Percentiles rank a stretch among this genome's conserved stretches.
Evolutionary conservation across 805 yeast species (phyloP).

Genomic region (Metschnikowia drakensbergensis): DNA sequence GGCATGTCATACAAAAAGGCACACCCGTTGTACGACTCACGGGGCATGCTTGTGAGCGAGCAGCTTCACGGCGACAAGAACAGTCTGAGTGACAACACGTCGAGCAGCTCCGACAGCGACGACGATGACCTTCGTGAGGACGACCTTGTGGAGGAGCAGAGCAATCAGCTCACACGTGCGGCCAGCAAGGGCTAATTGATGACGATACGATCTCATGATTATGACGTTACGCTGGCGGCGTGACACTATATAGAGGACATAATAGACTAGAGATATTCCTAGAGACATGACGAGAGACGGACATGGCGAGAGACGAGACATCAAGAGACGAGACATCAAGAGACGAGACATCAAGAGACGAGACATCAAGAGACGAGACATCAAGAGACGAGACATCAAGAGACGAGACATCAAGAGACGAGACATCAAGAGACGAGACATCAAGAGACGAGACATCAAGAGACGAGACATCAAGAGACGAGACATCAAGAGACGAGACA

Average conservation of each 20-base stretch:
- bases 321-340: neutral
- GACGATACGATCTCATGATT: constrained; percentile 1
- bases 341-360: neutral
- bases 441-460: neutral
- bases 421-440: neutral
- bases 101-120: constrained; percentile 31
- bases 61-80: constrained; percentile 4
- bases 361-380: neutral
- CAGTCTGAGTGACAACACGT: constrained; percentile 23
- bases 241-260: constrained; percentile 3
- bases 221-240: constrained; percentile 1
- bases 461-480: neutral
- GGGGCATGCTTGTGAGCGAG: constrained; percentile 18
- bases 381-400: neutral
- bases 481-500: constrained; percentile 1
- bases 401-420: neutral
- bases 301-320: too few relatives aligned
- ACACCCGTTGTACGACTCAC: constrained; percentile 57
- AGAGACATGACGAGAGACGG: too few relatives aligned
- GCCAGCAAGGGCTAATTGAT: constrained; percentile 33
- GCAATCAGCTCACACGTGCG: constrained; percentile 35
- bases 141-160: constrained; percentile 21
- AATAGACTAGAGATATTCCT: constrained; percentile 1
- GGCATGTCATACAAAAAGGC: constrained; percentile 68
- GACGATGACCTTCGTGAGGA: constrained; percentile 24